Base-by-base conservation (phyloP, 2,329 filamentous ascomycete species). In the Fusarium circinatum region DNA sequence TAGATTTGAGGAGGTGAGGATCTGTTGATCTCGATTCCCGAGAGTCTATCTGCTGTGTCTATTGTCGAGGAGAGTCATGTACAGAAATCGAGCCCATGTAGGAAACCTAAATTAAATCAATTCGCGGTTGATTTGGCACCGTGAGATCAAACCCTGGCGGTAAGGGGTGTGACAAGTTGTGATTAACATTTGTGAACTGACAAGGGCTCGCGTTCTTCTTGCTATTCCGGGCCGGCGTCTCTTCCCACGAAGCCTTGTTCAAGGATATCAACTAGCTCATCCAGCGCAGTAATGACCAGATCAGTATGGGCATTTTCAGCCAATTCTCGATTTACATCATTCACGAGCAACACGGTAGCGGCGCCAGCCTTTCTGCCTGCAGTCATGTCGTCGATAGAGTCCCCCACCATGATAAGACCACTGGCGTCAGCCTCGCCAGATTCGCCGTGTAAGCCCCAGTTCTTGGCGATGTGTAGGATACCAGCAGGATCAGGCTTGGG, bases 361-460 rank as follows among this genome's bases (percentile, higher is more conserved):
- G 95, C 94, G 2, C 96, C 96, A 0, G 96, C 96, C 59, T 86
- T 87, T 68, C 92, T 89, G 0, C 96, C 96, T 2, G 96, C 94
- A 13, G 92, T 93, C 90, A 98, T 97, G 80, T 99, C 96, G 81
- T 98, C 96, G 62, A 97, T 90, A 22, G 92, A 95, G 80, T 96
- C 93, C 8, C 93, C 93, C 28, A 91, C 90, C 90, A 92, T 92
- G 75, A 91, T 89, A 47, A 90, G 77, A 11, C 80, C 82, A 47
- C 83, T 86, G 6, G 85, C 88, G 69, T 87, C 85, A 3, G 79
- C 78, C 49, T 70, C 62, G 17, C 79, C 79, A 17, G 66, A 59
- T n/a, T 75, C 70, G 34, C 73, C 71, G 39, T 75, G 67, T 36
- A 96, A 81, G 0, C 89, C 91, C 95, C 95, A 98, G 65, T 86